These are phyloP conservation scores for Liriodendron chinense DNA, from an alignment of 164 flowering plant genomes.

Conservation along the genomic window DNA sequence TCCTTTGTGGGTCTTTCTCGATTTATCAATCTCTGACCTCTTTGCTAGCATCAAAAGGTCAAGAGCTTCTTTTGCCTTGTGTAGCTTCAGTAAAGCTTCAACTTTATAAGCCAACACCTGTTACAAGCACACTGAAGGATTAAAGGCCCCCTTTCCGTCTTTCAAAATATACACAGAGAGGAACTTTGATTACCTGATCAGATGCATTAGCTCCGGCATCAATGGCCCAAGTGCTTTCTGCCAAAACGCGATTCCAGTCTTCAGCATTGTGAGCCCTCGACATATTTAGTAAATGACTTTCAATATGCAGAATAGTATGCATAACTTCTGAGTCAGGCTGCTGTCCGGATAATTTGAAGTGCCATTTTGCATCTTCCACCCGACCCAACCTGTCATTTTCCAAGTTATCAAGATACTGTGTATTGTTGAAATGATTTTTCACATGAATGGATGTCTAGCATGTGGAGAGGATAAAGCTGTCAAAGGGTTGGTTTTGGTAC, in stretches of 20 bases:
- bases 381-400: constrained; percentile 21
- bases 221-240: constrained; percentile 15
- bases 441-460: too few species aligned
- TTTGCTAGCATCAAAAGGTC: constrained; percentile 22
- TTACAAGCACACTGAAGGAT: background rate
- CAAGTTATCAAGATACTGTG: background rate
- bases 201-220: background rate
- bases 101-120: constrained; percentile 75
- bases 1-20: constrained; percentile 19
- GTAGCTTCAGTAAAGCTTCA: constrained; percentile 66
- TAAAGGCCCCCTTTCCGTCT: background rate
- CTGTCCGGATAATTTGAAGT: constrained; percentile 16
- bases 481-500: too few species aligned
- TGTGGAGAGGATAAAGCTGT: too few species aligned
- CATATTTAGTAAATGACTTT: constrained; percentile 17
- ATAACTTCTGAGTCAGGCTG: constrained; percentile 7
- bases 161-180: constrained; percentile 16
- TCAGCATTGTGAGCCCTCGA: constrained; percentile 32
- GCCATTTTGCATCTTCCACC: constrained; percentile 24
- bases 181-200: background rate
- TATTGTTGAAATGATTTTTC: background rate
- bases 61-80: constrained; percentile 63
- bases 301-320: constrained; percentile 12
- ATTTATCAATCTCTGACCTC: background rate
- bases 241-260: constrained; percentile 47